Conservation (phyloP, 2,329 filamentous ascomycete genomes). For the Talaromyces marneffei region DNA sequence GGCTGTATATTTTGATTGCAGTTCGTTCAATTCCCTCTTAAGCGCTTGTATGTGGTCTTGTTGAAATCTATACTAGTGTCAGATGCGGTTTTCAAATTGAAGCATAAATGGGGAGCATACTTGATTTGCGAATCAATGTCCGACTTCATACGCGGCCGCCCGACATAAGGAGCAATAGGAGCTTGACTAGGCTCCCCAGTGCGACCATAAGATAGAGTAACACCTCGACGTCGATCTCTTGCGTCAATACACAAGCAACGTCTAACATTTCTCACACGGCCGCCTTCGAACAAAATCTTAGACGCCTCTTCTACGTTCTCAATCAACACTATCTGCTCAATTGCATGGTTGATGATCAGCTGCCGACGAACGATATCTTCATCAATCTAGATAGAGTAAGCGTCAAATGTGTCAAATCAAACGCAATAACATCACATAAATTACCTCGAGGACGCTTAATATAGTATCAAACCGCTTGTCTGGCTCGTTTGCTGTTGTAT, state of each 20-base stretch:
- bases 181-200: constrained; percentile 46
- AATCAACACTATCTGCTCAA: constrained; percentile 81
- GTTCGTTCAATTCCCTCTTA: constrained; percentile 48
- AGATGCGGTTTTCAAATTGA: neutral
- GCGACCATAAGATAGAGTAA: constrained; percentile 51
- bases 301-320: constrained; percentile 61
- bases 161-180: constrained; percentile 49
- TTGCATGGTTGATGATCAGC: constrained; percentile 72
- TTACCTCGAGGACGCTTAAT: constrained; percentile 63
- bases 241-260: constrained; percentile 61
- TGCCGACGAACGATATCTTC: constrained; percentile 71
- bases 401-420: neutral
- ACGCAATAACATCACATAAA: constrained; percentile 16
- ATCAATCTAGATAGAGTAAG: constrained; percentile 54
- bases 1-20: constrained; percentile 46
- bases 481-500: constrained; percentile 67
- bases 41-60: constrained; percentile 48
- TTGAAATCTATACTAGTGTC: constrained; percentile 34
- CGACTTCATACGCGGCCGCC: constrained; percentile 68
- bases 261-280: constrained; percentile 62
- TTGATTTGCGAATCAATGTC: constrained; percentile 64
- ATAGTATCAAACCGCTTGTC: constrained; percentile 68
- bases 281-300: constrained; percentile 59
- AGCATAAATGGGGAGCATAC: constrained; percentile 28
- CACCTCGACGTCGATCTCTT: constrained; percentile 57